phyloP scores from a whole-genome alignment of 805 yeast species.

The Torulaspora microellipsoides region DNA sequence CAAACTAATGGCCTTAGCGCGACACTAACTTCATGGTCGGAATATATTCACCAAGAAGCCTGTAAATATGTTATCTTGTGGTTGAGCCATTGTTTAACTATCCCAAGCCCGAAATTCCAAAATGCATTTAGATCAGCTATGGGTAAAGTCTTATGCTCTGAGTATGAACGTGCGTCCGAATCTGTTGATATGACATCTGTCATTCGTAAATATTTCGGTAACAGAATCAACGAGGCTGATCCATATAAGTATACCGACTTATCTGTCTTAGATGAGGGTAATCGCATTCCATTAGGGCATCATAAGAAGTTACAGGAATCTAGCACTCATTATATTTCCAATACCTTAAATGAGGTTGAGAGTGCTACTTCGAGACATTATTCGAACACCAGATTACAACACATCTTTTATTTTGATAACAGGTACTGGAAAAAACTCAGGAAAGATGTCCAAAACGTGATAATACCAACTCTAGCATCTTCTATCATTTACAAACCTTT shows the following conservation, averaged over 20 bases:
- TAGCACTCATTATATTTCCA: slow-evolving; percentile 30
- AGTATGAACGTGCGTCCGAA: slow-evolving; percentile 12
- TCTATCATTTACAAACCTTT: slow-evolving; percentile 43
- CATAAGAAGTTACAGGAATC: slow-evolving; percentile 27
- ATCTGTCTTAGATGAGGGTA: slow-evolving; percentile 35
- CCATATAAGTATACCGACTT: slow-evolving; percentile 26
- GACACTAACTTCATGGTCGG: slow-evolving; percentile 48
- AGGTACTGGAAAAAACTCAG: slow-evolving; percentile 53
- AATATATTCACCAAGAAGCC: slow-evolving; percentile 46
- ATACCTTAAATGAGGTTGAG: slow-evolving; percentile 17
- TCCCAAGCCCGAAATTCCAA: slow-evolving; percentile 39
- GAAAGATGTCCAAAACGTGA: slow-evolving; percentile 41
- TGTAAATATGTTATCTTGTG: slow-evolving; percentile 46
- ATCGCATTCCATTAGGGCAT: slow-evolving; percentile 34
- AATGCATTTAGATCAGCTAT: slow-evolving; percentile 39
- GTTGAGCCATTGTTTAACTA: slow-evolving; percentile 41
- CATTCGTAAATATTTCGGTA: slow-evolving; percentile 23
- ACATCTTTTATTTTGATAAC: slow-evolving; percentile 52
- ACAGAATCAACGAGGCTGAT: slow-evolving; percentile 15
- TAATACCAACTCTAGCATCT: slow-evolving; percentile 54
- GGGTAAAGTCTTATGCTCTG: slow-evolving; percentile 41
- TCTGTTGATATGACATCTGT: slow-evolving; percentile 25
- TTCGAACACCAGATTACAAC: slow-evolving; percentile 50
- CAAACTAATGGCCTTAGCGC: slow-evolving; percentile 52
- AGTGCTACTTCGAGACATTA: slow-evolving; percentile 16